Percentiles rank a stretch among this genome's conserved stretches.
Conservation (phyloP, 495 filamentous ascomycete genomes). For the Peziza echinospora region DNA sequence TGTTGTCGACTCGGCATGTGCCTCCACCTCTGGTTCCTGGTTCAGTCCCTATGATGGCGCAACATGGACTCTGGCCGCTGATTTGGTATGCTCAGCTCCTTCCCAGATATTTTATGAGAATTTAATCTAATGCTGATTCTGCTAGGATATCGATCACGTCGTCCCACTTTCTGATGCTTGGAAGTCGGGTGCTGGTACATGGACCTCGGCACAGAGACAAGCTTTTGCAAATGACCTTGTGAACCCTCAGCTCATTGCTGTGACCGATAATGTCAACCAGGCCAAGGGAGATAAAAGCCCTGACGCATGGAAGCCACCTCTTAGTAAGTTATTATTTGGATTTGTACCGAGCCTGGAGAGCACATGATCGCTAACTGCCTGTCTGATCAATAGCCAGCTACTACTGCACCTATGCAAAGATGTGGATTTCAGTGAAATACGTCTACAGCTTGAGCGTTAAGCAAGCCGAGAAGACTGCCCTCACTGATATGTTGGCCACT, state of each 20-base stretch:
- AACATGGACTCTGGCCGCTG: slow-evolving; percentile 40
- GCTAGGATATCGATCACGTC: slow-evolving; percentile 50
- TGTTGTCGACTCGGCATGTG: slow-evolving; percentile 26
- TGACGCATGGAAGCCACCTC: slow-evolving; percentile 51
- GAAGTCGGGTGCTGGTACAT: slow-evolving; percentile 35
- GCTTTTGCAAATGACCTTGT: slow-evolving; percentile 50
- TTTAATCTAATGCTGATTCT: background rate
- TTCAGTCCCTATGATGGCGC: slow-evolving; percentile 44
- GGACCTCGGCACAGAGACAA: slow-evolving; percentile 41
- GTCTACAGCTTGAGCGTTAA: slow-evolving; percentile 37
- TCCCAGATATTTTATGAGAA: no score
- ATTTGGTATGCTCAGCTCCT: slow-evolving; percentile 26
- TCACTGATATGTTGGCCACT: slow-evolving; percentile 40
- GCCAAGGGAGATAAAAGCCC: slow-evolving; percentile 46
- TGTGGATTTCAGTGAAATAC: slow-evolving; percentile 50
- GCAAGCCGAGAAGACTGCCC: slow-evolving; percentile 36
- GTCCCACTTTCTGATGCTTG: slow-evolving; percentile 55
- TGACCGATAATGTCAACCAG: slow-evolving; percentile 54
- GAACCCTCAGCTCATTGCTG: slow-evolving; percentile 48
- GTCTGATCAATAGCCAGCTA: slow-evolving; percentile 34
- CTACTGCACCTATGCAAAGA: slow-evolving; percentile 51
- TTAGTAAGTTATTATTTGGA: slow-evolving; percentile 22
- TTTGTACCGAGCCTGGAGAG: no score
- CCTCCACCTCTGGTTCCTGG: slow-evolving; percentile 39
- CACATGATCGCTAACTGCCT: no score